phyloP scores from a whole-genome alignment of 208 protist species.

The Acanthamoeba lugdunensis region DNA sequence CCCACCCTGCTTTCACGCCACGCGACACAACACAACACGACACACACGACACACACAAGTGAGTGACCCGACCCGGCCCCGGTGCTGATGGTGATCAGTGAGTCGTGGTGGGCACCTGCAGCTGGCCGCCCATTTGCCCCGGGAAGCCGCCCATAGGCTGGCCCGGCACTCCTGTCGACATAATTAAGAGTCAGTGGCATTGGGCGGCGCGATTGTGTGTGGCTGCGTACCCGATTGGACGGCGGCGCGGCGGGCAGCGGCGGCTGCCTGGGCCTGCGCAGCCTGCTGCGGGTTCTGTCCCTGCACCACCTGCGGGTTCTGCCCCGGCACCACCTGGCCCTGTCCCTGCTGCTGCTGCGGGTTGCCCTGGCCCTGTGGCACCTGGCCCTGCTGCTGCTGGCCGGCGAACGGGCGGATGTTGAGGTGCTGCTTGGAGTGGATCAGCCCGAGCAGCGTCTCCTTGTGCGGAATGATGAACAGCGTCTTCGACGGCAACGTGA shows the following conservation, averaged over 20 bases:
- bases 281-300: background rate
- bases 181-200: too few relatives aligned
- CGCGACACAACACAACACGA: too few relatives aligned
- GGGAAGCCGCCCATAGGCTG: slow-evolving; percentile 24
- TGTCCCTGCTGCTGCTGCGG: background rate
- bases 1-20: background rate
- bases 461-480: slow-evolving; percentile 9
- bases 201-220: background rate
- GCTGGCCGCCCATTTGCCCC: slow-evolving; percentile 1
- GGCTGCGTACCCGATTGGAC: background rate
- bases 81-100: background rate
- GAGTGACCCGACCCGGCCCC: background rate
- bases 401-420: slow-evolving; percentile 1
- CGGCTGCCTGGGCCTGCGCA: background rate
- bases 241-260: background rate
- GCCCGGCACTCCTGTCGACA: background rate
- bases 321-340: background rate
- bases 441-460: slow-evolving; percentile 1
- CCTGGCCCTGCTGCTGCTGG: too few relatives aligned
- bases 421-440: slow-evolving; percentile 14
- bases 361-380: background rate
- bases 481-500: slow-evolving; percentile 10
- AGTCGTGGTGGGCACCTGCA: background rate
- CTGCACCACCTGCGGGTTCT: background rate
- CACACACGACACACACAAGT: background rate